These are phyloP conservation scores for Jaapia argillacea DNA, from an alignment of 768 basidiomycete species.

Conservation along the genomic window DNA sequence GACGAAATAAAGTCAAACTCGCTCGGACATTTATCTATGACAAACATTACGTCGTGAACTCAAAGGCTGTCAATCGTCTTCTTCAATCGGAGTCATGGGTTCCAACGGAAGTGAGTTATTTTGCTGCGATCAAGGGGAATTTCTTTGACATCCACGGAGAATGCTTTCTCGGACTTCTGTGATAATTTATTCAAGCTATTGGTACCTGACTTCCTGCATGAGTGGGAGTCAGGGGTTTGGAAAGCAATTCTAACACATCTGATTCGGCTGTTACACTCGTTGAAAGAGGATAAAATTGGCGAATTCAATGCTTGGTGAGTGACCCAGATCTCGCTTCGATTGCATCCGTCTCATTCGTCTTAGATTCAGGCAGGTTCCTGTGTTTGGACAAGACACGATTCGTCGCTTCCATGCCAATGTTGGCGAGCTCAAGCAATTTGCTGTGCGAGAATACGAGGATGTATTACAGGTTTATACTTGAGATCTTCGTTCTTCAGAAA, in stretches of 20 bases:
- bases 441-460: background rate
- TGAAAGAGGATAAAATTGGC: too few species aligned
- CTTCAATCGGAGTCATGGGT: conserved; percentile 10
- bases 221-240: too few species aligned
- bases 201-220: too few species aligned
- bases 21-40: conserved; percentile 11
- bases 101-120: conserved; percentile 10
- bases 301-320: too few species aligned
- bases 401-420: conserved; percentile 14
- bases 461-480: background rate
- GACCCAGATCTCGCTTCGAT: too few species aligned
- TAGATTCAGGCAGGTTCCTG: too few species aligned
- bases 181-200: too few species aligned
- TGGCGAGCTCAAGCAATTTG: conserved; percentile 11
- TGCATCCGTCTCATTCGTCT: too few species aligned
- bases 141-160: conserved; percentile 16
- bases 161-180: conserved; percentile 28
- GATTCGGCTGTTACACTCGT: too few species aligned
- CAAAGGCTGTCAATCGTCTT: conserved; percentile 5
- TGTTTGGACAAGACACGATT: conserved; percentile 16
- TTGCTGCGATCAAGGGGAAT: too few species aligned
- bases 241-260: too few species aligned
- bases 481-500: too few species aligned
- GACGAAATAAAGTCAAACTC: background rate
- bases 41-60: conserved; percentile 3